Percentiles rank a stretch among this genome's conserved stretches.
Evolutionary conservation across 2,329 filamentous ascomycete species (phyloP).

Genomic region (Colletotrichum horii): DNA sequence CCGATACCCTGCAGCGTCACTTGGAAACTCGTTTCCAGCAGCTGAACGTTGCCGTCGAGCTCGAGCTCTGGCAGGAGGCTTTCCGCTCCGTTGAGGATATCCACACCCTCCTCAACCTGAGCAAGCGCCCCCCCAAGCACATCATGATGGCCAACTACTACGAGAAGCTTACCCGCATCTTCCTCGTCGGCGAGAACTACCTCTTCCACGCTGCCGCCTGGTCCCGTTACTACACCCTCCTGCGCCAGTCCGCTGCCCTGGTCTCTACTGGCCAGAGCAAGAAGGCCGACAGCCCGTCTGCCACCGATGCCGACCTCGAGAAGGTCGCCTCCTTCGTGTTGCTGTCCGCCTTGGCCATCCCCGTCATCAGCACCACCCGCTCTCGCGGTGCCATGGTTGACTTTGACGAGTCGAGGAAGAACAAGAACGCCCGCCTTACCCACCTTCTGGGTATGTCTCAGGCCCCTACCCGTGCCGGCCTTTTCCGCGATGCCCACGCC

Average conservation of each 20-base stretch:
- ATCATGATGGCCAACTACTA: constrained; percentile 99
- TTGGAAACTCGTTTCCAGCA: constrained; percentile 98
- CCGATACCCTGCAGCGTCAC: constrained; percentile 95
- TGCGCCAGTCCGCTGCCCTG: constrained; percentile 86
- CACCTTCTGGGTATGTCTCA: constrained; percentile 93
- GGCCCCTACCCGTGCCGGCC: constrained; percentile 83
- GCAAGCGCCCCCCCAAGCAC: constrained; percentile 98
- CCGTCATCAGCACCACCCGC: constrained; percentile 97
- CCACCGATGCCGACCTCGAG: constrained; percentile 88
- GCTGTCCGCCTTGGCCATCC: constrained; percentile 93
- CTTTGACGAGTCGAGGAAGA: constrained; percentile 96
- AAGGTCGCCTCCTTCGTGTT: constrained; percentile 96
- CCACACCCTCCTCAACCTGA: constrained; percentile 94
- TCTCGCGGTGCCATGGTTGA: constrained; percentile 96
- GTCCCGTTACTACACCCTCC: constrained; percentile 96
- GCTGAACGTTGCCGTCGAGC: constrained; percentile 95
- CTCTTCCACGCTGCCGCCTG: constrained; percentile 98
- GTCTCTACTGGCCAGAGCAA: constrained; percentile 85
- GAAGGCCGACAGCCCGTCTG: constrained; percentile 93
- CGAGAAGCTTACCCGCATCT: constrained; percentile 98
- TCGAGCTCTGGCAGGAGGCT: constrained; percentile 98
- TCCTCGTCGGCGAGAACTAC: constrained; percentile 99
- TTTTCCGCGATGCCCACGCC: constrained; percentile 95
- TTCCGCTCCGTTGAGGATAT: constrained; percentile 99
- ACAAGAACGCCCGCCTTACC: constrained; percentile 97